phyloP scores from a whole-genome alignment of 2,329 filamentous ascomycete species.

The Aspergillus intermedius region DNA sequence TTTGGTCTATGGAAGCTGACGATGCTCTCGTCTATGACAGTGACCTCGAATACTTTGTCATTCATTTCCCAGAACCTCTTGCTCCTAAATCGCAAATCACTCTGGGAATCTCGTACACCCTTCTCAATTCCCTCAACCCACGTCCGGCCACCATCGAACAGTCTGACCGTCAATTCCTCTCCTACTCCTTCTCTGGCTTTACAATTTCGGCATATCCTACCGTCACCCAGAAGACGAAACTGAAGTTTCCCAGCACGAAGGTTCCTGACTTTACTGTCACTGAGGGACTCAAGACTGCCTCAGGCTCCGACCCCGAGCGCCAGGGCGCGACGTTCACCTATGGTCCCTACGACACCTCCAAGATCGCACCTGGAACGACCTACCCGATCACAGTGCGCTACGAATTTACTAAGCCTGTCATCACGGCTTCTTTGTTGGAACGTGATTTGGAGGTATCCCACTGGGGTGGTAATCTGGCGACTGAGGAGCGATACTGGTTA shows the following conservation, averaged over 20 bases:
- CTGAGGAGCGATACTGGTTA: conserved; percentile 88
- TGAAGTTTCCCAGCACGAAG: conserved; percentile 74
- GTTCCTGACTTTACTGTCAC: conserved; percentile 81
- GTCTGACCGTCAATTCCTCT: conserved; percentile 76
- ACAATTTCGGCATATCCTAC: conserved; percentile 76
- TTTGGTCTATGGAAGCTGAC: conserved; percentile 1
- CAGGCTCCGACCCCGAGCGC: conserved; percentile 66
- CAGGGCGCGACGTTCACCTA: conserved; percentile 83
- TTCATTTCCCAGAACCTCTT: conserved; percentile 70
- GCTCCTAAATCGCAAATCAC: conserved; percentile 73
- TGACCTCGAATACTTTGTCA: conserved; percentile 73
- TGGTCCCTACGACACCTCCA: conserved; percentile 66
- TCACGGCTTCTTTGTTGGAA: conserved; percentile 70
- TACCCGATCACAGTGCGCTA: conserved; percentile 76
- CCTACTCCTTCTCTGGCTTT: conserved; percentile 81
- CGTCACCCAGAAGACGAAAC: conserved; percentile 90
- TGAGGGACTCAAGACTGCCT: conserved; percentile 51
- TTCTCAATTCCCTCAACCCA: conserved; percentile 70
- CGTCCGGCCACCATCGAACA: conserved; percentile 80
- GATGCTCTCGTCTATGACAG: conserved; percentile 39
- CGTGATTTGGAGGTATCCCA: conserved; percentile 93
- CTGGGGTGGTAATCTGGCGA: conserved; percentile 94
- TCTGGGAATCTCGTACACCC: conserved; percentile 76
- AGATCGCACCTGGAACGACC: conserved; percentile 68
- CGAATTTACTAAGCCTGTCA: conserved; percentile 89